Base-by-base conservation (phyloP, 2,329 filamentous ascomycete species). In the Periconia macrospinosa region DNA sequence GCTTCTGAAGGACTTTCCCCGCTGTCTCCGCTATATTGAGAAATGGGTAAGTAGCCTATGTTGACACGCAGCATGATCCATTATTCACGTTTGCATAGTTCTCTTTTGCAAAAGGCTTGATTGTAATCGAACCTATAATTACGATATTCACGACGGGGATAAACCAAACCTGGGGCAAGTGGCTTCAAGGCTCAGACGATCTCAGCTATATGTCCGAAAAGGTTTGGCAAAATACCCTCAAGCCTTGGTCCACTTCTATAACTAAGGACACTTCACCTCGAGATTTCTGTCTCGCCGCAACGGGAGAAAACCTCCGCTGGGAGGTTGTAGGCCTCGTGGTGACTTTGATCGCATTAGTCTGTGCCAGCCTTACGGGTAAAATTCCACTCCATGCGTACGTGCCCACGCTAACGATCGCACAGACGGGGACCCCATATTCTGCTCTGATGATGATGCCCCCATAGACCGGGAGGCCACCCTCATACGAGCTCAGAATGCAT, bases 251-350 rank as follows among this genome's bases (percentile, higher is more conserved):
- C 19, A 44, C 46, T 9, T 33, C 65, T 6, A 56, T 76, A 1
- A 66, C 72, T 45, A 68, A 71, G 11, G 59, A 71, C 14, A 78
- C 74, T 42, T 71, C 71, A 6, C 65, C 75, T 14, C 61, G 59
- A 13, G 70, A 76, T 13, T 79, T 76, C 62, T 73, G 70, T 18
- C 56, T 63, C 15, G 65, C 65, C 6, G 70, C 69, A 1, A 76
- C 76, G 15, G 77, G 76, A 1, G 65, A 69, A 9, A 65, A 71
- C 44, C 55, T 78, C 6, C 62, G 76, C 55, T 79, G 77, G 77
- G 77, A 79, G 52, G 68, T 77, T 19, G 68, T 79, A 2, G 77
- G 76, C 0, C 66, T 75, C 8, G 63, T 78, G 1, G 61, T 76
- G 3, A 70, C 70, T 1, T 51, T 75, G 35, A 71, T 76, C 1